Evolutionary conservation across 768 basidiomycete species (phyloP), one percentile per base, ranked within the genome.

Genomic region (Clitopilus passeckerianus): DNA sequence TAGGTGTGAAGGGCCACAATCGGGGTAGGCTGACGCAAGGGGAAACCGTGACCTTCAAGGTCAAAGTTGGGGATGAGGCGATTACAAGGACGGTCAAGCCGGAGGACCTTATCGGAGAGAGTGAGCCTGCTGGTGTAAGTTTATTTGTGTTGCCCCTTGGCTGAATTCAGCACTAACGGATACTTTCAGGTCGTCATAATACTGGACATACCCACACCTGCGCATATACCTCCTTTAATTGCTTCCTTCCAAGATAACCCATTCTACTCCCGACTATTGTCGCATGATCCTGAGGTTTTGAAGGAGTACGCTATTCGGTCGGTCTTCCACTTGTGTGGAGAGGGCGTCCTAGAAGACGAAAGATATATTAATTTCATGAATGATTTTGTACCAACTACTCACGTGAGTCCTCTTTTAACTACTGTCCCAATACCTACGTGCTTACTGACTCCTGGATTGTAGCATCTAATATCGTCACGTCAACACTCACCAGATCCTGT

Each of bases 401-500:
- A 90, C 65, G 90, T 96, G 65, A 52, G 85, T 75, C 8, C 60
- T 56, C 24, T 50, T 18, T 50, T 41, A 14, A 54, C 34, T 54
- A 43, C 24, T 34, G 37, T 30, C 50, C 20, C 10, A 18, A 4
- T 9, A 8, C n/a, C n/a, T 27, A 41, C 53, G 4, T 9, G 7
- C n/a, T 16, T 27, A 41, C 53, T 35, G 33, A 60, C 37, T 61
- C 15, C 30, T 3, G 10, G 6, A 4, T 33, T 27, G 41, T 66
- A 96, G 91, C 93, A 97, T 64, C 63, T 92, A 3, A 75, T 97
- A 20, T 80, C 91, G 6, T 87, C 91, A 6, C 77, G 81, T 27
- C 79, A 83, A 60, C 75, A 87, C 59, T 74, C 75, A 41, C 70
- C 84, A 1, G 83, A 95, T 67, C 83, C 81, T 0, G 76, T 93